phyloP scores from a whole-genome alignment of 208 protist species.

The Trypanosoma cruzi region DNA sequence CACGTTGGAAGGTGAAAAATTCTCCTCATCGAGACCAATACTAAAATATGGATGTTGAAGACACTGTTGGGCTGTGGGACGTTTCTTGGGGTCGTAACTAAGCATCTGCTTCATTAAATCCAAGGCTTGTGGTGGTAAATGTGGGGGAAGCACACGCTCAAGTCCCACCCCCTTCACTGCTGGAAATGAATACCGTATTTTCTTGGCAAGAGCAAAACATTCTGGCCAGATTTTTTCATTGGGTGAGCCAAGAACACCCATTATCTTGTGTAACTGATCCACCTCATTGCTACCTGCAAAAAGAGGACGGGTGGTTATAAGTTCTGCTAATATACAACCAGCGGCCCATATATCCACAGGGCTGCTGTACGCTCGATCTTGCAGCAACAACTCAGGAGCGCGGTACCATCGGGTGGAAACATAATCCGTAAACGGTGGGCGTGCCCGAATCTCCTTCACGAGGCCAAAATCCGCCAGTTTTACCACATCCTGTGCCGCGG shows the following conservation, averaged over 20 bases:
- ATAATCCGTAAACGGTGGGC: constrained; percentile 94
- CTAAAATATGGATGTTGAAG: constrained; percentile 94
- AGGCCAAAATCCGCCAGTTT: constrained; percentile 97
- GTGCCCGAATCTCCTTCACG: constrained; percentile 53
- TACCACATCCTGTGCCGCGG: constrained; percentile 62
- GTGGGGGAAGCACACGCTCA: constrained; percentile 56
- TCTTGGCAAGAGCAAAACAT: constrained; percentile 69
- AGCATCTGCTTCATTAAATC: constrained; percentile 95
- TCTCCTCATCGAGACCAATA: constrained; percentile 60
- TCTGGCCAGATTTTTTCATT: constrained; percentile 75
- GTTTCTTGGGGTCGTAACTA: constrained; percentile 95
- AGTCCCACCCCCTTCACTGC: constrained; percentile 61
- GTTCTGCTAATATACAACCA: constrained; percentile 98
- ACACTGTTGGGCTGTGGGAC: constrained; percentile 94
- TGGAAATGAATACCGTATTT: constrained; percentile 85
- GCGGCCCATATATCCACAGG: constrained; percentile 96
- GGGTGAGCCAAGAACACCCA: constrained; percentile 79
- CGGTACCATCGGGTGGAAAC: constrained; percentile 99
- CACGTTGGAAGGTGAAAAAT: constrained; percentile 36
- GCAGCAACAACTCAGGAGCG: constrained; percentile 97
- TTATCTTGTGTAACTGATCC: constrained; percentile 85
- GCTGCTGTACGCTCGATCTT: constrained; percentile 93
- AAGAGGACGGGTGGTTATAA: constrained; percentile 97
- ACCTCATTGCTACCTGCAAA: constrained; percentile 93
- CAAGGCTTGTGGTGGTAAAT: constrained; percentile 88